Base-by-base conservation (phyloP, 2,329 filamentous ascomycete genomes). In the Scedosporium aurantiacum region DNA sequence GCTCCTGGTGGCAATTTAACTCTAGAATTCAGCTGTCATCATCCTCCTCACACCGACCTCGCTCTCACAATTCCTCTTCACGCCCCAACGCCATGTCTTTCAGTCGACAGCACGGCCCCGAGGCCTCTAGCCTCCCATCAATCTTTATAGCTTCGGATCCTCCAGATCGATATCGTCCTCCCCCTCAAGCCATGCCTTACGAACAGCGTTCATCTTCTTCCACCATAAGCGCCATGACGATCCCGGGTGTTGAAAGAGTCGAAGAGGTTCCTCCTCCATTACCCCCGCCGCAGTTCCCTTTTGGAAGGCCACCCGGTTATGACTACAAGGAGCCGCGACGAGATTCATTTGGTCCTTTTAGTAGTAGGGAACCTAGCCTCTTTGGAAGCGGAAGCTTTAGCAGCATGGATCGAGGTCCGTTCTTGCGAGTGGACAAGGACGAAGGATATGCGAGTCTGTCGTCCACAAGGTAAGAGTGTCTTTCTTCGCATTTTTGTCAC, bases 391-490 rank as follows among this genome's bases (percentile, higher is more conserved):
- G 75, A 58, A 71, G 70, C 54, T 77, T 78, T 47, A 75, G 73
- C 50, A 79, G 76, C 64, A 70, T 74, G 66, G 56, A 68, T 65
- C 16, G 65, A 58, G 47, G 66, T 65, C 61, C 68, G 41, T 57
- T 68, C 10, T 61, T 63, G 28, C 69, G 62, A 47, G 57, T 60
- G 57, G 69, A 70, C 18, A 68, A 68, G 59, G 76, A 78, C 54
- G 76, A 79, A 64, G 76, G 76, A 4, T 78, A 78, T 63, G 70
- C 74, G 16, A 78, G 76, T 65, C 73, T 74, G 62, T 73, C 73
- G 8, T 76, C 74, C 12, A 73, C 70, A 60, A 73, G 72, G 73
- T 75, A 69, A 55, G 47, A 8, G 32, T 37, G 10, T 37, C 10
- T 12, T 10, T 37, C 32, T 37, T 37, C 32, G 32, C 32, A 14